phyloP scores from a whole-genome alignment of 192 early-diverging fungal genomes.

The Entomortierella parvispora region DNA sequence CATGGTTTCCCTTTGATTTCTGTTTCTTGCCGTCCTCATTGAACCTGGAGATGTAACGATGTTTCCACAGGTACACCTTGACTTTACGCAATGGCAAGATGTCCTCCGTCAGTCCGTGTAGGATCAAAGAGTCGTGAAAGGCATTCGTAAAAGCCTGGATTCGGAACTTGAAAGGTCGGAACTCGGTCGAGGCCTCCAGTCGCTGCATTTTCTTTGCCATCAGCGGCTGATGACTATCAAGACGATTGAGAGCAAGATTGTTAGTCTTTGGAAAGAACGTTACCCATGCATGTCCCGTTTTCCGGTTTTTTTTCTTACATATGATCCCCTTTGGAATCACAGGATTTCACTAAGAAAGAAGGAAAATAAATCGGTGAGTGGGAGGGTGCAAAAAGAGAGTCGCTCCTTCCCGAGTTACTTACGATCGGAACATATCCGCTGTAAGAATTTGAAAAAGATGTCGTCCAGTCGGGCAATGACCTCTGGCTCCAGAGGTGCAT shows the following conservation, averaged over 20 bases:
- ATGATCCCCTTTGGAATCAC: constrained; percentile 73
- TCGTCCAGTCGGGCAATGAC: constrained; percentile 67
- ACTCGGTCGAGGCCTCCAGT: constrained; percentile 75
- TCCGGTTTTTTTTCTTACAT: constrained; percentile 60
- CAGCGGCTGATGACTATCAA: constrained; percentile 74
- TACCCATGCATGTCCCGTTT: neutral
- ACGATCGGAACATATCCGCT: constrained; percentile 74
- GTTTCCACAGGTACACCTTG: constrained; percentile 78
- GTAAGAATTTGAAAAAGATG: constrained; percentile 74
- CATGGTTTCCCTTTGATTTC: constrained; percentile 82
- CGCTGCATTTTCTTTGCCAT: constrained; percentile 84
- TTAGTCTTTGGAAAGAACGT: constrained; percentile 1
- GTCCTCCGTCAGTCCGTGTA: constrained; percentile 70
- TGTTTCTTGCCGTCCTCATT: constrained; percentile 85
- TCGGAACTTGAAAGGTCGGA: constrained; percentile 86
- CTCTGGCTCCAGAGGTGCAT: constrained; percentile 55
- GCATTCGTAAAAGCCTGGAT: constrained; percentile 85
- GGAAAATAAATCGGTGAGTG: constrained; percentile 1
- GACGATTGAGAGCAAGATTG: neutral
- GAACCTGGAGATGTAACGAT: constrained; percentile 80
- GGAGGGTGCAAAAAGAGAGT: constrained; percentile 6
- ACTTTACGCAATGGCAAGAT: constrained; percentile 71
- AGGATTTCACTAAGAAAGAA: constrained; percentile 61
- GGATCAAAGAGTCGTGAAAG: constrained; percentile 72
- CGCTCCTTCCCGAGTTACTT: constrained; percentile 51